Conservation (phyloP, 2,329 filamentous ascomycete species). For the Aureobasidium sp. region DNA sequence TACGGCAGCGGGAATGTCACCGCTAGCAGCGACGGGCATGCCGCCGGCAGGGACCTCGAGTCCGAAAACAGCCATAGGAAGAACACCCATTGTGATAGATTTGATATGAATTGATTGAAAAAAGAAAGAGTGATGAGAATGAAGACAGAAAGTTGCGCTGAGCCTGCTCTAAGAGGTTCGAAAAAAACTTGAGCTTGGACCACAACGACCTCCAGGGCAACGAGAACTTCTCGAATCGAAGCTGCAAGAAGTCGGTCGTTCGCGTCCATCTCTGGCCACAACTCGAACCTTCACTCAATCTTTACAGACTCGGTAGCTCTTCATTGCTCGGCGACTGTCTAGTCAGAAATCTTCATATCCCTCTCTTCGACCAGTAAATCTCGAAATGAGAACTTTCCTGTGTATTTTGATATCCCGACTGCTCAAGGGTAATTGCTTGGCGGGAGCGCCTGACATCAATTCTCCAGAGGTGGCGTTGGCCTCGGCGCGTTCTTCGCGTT, state of each 20-base stretch:
- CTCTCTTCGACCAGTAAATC: background rate
- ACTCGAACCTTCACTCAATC: background rate
- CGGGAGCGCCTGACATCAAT: background rate
- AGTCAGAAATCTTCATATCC: background rate
- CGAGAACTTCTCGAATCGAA: background rate
- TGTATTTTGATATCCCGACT: background rate
- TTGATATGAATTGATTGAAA: conserved; percentile 11
- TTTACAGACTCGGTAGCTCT: background rate
- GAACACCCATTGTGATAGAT: conserved; percentile 20
- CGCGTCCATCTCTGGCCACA: background rate
- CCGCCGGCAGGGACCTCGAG: conserved; percentile 83
- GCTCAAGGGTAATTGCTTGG: background rate
- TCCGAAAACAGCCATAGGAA: conserved; percentile 74
- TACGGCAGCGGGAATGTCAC: conserved; percentile 78
- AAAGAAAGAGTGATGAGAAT: conserved; percentile 13
- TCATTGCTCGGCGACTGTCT: background rate
- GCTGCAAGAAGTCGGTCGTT: background rate
- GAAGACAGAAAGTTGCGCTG: background rate
- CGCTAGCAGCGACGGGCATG: conserved; percentile 69
- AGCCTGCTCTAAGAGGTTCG: background rate
- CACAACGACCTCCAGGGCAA: background rate
- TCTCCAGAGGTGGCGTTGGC: conserved; percentile 3
- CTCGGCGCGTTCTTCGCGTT: conserved; percentile 2
- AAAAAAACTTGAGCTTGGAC: background rate
- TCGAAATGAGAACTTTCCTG: background rate